Base-by-base conservation (phyloP, 1,284 basidiomycete genomes). In the Athelia psychrophila region DNA sequence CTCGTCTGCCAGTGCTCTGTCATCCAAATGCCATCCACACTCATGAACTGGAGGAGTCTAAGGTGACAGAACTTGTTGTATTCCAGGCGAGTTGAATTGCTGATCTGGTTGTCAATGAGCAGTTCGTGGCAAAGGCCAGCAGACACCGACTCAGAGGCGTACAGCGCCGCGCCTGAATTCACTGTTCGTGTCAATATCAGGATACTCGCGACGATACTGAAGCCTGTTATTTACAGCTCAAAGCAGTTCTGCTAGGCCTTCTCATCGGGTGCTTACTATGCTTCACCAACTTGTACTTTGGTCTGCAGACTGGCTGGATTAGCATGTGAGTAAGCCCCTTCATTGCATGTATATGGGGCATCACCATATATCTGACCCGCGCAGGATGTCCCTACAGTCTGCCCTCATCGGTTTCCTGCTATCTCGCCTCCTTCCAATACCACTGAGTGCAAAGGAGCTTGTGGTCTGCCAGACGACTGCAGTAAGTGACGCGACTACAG, bases 381-480 rank as follows among this genome's bases (percentile, higher is more conserved):
- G 10, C 56, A 94, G 92, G 94, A 98, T 97, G 95, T 95, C 93
- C 2, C 80, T 97, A 6, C 95, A 98, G 64, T 93, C 91, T 1
- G 90, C 93, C 18, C 77, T 98, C 24, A 87, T 98, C 30, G 95
- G 95, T 6, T 98, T 90, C 67, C 83, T 95, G 2, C 69, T 97
- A 50, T 95, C 95, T 55, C 76, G 87, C 50, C 71, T 91, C 54
- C 75, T 91, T 16, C 84, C 84, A 1, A 76, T 72, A 3, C 86
- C 91, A 0, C 80, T 98, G 27, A 88, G 86, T 10, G 83, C 93
- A 0, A 91, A 94, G 68, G 93, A 97, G 66, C 93, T 96, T 58
- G 89, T 96, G 27, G 88, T 98, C 0, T 79, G 98, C 5, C 96
- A 98, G 67, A 97, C 95, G 0, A 96, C 93, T 0, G 94, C 96